Evolutionary conservation across 2,329 filamentous ascomycete genomes (phyloP).

Genomic region (Onygena corvina): DNA sequence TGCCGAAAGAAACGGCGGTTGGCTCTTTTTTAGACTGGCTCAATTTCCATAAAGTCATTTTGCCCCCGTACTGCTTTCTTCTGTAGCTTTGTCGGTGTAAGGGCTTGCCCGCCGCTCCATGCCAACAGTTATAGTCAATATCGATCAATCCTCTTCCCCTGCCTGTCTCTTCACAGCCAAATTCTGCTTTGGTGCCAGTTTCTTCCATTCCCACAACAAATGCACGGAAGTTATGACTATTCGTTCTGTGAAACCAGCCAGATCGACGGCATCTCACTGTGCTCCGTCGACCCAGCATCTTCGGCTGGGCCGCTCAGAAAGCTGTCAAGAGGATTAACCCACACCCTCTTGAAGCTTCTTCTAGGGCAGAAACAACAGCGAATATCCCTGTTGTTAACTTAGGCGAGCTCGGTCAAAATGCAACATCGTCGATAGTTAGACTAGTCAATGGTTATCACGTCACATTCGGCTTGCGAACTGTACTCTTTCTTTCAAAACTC

Average conservation of each 20-base stretch:
- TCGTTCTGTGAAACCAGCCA: no score
- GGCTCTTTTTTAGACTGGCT: background rate
- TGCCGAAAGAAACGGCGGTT: background rate
- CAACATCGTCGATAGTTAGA: background rate
- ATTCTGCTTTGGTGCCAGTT: no score
- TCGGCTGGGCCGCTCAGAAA: background rate
- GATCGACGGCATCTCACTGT: no score
- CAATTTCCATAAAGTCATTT: no score
- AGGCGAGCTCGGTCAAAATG: background rate
- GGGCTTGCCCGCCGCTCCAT: no score
- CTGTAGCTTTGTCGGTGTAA: no score
- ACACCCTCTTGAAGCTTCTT: background rate
- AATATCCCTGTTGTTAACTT: slow-evolving; percentile 1
- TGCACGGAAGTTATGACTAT: no score
- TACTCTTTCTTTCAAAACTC: background rate
- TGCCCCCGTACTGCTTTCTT: no score
- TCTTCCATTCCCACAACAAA: no score
- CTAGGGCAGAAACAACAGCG: slow-evolving; percentile 1
- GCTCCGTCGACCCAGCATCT: slow-evolving; percentile 1
- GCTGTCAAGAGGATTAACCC: background rate
- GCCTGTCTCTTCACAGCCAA: no score
- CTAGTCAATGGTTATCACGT: background rate
- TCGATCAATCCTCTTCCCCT: no score
- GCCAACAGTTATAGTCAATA: no score
- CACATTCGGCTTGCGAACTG: background rate